Percentiles rank a stretch among this genome's conserved stretches.
These are phyloP conservation scores for Solanum sitiens DNA, from an alignment of 257 asterid genomes.

Conservation along the genomic window DNA sequence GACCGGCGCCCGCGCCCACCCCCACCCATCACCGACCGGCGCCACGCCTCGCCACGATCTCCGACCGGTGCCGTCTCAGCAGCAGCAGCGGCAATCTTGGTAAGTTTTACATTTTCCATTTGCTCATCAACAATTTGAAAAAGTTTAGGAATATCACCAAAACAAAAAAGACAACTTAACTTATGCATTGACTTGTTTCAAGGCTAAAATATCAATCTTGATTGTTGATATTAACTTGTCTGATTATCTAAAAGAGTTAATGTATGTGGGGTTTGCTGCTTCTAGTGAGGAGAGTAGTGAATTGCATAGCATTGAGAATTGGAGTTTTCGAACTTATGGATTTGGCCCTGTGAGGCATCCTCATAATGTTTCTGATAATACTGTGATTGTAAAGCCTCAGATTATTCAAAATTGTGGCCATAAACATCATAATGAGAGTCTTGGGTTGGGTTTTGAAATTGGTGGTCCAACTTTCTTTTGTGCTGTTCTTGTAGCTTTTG, in stretches of 20 bases:
- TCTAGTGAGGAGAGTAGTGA: slow-evolving; percentile 94
- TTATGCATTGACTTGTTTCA: background rate
- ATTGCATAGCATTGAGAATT: slow-evolving; percentile 52
- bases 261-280: slow-evolving; percentile 83
- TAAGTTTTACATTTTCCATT: background rate
- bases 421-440: slow-evolving; percentile 27
- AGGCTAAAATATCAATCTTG: slow-evolving; percentile 49
- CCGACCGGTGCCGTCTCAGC: too few relatives aligned
- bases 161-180: background rate
- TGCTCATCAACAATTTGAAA: background rate
- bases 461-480: slow-evolving; percentile 54
- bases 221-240: slow-evolving; percentile 53
- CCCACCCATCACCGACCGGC: too few relatives aligned
- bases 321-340: slow-evolving; percentile 69
- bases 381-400: slow-evolving; percentile 31
- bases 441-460: slow-evolving; percentile 65
- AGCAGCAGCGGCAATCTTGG: background rate
- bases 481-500: slow-evolving; percentile 37
- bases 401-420: slow-evolving; percentile 32
- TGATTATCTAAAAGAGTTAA: slow-evolving; percentile 35
- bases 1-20: too few relatives aligned
- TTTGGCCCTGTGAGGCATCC: slow-evolving; percentile 33
- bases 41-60: too few relatives aligned
- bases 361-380: slow-evolving; percentile 61
- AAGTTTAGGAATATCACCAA: background rate